Conservation (phyloP, 805 yeast genomes). For the Wilhelminamyces savonicus region DNA sequence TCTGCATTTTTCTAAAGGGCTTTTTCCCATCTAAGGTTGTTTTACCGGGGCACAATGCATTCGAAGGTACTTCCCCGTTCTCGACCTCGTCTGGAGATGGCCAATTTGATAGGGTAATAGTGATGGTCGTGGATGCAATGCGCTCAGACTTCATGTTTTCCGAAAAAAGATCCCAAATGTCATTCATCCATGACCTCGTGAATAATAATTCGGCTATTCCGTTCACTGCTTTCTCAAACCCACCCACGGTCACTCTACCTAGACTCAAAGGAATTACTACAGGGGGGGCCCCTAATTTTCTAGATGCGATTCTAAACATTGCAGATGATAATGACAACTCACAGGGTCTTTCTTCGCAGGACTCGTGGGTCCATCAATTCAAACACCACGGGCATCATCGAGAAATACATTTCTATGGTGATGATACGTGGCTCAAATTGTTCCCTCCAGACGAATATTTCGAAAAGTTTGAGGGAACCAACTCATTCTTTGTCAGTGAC, state of each 20-base stretch:
- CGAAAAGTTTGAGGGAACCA: slow-evolving; percentile 71
- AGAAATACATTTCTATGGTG: slow-evolving; percentile 82
- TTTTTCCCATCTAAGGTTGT: slow-evolving; percentile 89
- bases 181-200: slow-evolving; percentile 58
- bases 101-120: slow-evolving; percentile 59
- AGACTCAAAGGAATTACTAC: slow-evolving; percentile 89
- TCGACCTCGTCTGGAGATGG: slow-evolving; percentile 16
- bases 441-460: slow-evolving; percentile 61
- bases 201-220: slow-evolving; percentile 71
- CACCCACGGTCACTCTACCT: slow-evolving; percentile 96
- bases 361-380: slow-evolving; percentile 83
- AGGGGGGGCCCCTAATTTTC: slow-evolving; percentile 88
- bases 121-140: slow-evolving; percentile 91
- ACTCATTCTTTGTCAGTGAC: slow-evolving; percentile 91
- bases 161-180: slow-evolving; percentile 52
- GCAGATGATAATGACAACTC: slow-evolving; percentile 82
- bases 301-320: slow-evolving; percentile 90
- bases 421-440: slow-evolving; percentile 94
- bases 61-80: slow-evolving; percentile 17
- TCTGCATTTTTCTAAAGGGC: slow-evolving; percentile 66
- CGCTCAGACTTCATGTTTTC: slow-evolving; percentile 82
- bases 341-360: slow-evolving; percentile 64
- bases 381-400: slow-evolving; percentile 17
- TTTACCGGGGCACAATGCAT: slow-evolving; percentile 48
- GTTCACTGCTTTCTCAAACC: slow-evolving; percentile 85